phyloP scores from a whole-genome alignment of 2,329 filamentous ascomycete species.

The Phaeosphaeriaceae sp. region DNA sequence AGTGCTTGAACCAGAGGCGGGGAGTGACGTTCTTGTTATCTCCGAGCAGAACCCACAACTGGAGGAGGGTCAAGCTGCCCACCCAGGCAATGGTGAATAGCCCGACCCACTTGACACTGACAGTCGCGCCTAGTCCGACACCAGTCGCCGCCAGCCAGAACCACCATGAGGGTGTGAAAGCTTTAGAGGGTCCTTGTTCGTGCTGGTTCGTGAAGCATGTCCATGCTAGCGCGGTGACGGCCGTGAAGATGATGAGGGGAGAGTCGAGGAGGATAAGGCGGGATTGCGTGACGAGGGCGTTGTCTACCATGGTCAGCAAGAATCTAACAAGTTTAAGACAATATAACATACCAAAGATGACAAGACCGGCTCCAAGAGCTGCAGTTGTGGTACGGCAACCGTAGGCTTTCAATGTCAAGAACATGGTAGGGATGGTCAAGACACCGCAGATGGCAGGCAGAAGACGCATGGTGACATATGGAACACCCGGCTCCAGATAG shows the following conservation, averaged over 20 bases:
- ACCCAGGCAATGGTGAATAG: slow-evolving; percentile 99
- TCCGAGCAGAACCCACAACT: slow-evolving; percentile 94
- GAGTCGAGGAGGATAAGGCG: slow-evolving; percentile 96
- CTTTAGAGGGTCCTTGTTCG: slow-evolving; percentile 86
- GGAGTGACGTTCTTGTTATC: slow-evolving; percentile 86
- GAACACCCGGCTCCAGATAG: slow-evolving; percentile 91
- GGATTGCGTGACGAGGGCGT: slow-evolving; percentile 92
- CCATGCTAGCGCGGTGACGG: slow-evolving; percentile 88
- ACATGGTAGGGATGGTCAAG: slow-evolving; percentile 88
- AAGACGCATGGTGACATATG: slow-evolving; percentile 97
- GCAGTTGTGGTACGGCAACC: slow-evolving; percentile 90
- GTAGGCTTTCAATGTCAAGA: slow-evolving; percentile 87
- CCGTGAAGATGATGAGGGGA: slow-evolving; percentile 90
- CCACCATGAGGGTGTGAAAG: slow-evolving; percentile 93
- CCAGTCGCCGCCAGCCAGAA: slow-evolving; percentile 93
- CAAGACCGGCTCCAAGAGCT: slow-evolving; percentile 79
- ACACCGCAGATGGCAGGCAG: slow-evolving; percentile 90
- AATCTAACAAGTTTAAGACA: background rate
- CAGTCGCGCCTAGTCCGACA: slow-evolving; percentile 84
- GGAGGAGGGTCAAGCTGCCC: slow-evolving; percentile 84
- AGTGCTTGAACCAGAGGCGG: slow-evolving; percentile 89
- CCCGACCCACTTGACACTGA: slow-evolving; percentile 98
- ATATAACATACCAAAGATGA: slow-evolving; percentile 78
- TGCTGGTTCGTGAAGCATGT: slow-evolving; percentile 96
- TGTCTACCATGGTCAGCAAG: slow-evolving; percentile 67